Percentiles rank a stretch among this genome's conserved stretches.
phyloP scores from a whole-genome alignment of 148 eudicot genomes.

The Rhododendron williamsianum region DNA sequence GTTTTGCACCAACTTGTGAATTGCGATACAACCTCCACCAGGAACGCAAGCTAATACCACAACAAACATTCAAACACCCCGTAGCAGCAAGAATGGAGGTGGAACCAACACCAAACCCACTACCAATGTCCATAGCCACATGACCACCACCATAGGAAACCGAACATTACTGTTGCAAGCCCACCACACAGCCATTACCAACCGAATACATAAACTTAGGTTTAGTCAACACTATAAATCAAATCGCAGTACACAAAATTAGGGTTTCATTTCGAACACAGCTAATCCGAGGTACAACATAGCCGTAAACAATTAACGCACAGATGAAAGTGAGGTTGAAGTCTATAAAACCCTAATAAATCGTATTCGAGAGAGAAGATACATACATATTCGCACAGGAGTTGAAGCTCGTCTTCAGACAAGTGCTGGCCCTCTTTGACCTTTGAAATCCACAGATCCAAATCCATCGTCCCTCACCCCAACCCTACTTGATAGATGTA shows the following conservation, averaged over 20 bases:
- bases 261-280: background rate
- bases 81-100: background rate
- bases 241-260: background rate
- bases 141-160: background rate
- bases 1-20: background rate
- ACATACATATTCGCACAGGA: slow-evolving; percentile 86
- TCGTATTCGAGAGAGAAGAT: background rate
- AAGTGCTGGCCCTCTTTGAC: slow-evolving; percentile 97
- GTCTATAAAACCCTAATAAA: background rate
- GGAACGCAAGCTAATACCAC: background rate
- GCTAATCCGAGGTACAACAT: background rate
- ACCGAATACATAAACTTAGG: background rate
- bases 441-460: slow-evolving; percentile 89
- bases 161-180: background rate
- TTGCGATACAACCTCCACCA: background rate
- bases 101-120: background rate
- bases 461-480: slow-evolving; percentile 52
- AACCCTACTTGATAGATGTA: background rate
- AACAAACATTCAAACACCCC: background rate
- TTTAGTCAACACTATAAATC: background rate
- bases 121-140: background rate
- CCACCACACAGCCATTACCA: background rate
- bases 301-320: background rate
- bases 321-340: background rate
- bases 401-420: slow-evolving; percentile 96